Base-by-base conservation (phyloP, 2,329 filamentous ascomycete genomes). In the Emmonsia crescens region DNA sequence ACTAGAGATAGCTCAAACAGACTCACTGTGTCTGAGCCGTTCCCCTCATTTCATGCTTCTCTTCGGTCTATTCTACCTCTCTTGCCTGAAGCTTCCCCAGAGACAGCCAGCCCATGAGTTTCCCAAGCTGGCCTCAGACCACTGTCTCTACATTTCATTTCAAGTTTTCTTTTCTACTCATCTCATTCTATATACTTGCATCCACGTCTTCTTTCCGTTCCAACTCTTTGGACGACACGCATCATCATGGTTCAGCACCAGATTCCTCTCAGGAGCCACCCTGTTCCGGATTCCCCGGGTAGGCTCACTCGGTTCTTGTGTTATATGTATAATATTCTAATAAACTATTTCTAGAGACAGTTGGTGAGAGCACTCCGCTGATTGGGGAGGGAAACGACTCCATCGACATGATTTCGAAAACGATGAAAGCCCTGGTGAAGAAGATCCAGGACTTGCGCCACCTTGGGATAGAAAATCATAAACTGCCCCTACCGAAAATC, bases 401-500 rank as follows among this genome's bases (percentile, higher is more conserved):
- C 0, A 72, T 74, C 12, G 65, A 69, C 16, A 49, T 69, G 0
- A 66, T 76, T 38, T 67, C 70, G 0, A 63, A 70, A 1, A 70
- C 71, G 16, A 76, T 77, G 69, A 74, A 74, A 42, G 62, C 62
- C 0, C 62, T 78, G 5, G 72, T 78, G 0, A 72, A 71, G 14
- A 75, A 71, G n/a, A 74, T 78, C 0, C 75, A 76, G 57, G 83
- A 87, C 56, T 81, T 96, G 0, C 84, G 89, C 58, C 81, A 85
- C 5, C 80, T 93, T 0, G 89, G 88, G 0, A 85, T 96, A 0
- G 85, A 88, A 57, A 83, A 88, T 21, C 82, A 85, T 4, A 69
- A 78, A 0, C 83, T 90, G 0, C 83, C 84, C 0, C 77, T 96
- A 0, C 90, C 91, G 0, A 89, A 91, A 66, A 85, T 95, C 10